Percentiles rank a stretch among this genome's conserved stretches.
phyloP scores from a whole-genome alignment of 1,139 yeast genomes.

The Scheffersomyces quercinus region DNA sequence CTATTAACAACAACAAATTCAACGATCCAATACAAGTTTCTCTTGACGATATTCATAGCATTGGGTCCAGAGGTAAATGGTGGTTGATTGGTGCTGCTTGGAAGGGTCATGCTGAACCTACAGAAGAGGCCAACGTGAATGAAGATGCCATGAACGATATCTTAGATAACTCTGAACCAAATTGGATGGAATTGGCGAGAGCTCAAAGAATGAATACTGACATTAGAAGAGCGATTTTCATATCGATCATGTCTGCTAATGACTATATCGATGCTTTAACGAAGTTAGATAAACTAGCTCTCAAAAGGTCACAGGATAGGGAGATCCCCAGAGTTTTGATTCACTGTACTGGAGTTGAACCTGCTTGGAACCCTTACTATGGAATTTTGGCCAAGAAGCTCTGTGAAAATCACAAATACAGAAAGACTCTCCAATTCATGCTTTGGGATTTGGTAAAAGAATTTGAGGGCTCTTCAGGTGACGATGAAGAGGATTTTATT shows the following conservation, averaged over 20 bases:
- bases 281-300: conserved; percentile 73
- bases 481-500: conserved; percentile 40
- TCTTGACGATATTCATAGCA: conserved; percentile 74
- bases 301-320: conserved; percentile 80
- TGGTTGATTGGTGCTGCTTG: conserved; percentile 99
- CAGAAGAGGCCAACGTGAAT: conserved; percentile 29
- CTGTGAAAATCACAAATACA: conserved; percentile 66
- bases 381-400: conserved; percentile 76
- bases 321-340: conserved; percentile 84
- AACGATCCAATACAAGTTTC: conserved; percentile 84
- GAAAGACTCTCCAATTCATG: conserved; percentile 84
- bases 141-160: conserved; percentile 50
- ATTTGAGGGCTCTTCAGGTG: conserved; percentile 46
- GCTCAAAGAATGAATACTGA: conserved; percentile 94
- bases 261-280: conserved; percentile 88
- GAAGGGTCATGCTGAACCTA: conserved; percentile 52
- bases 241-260: conserved; percentile 92
- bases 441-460: conserved; percentile 88
- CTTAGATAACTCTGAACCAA: conserved; percentile 71
- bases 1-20: conserved; percentile 43
- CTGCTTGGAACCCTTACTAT: conserved; percentile 87
- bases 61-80: conserved; percentile 90
- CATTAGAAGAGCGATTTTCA: conserved; percentile 87
- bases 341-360: conserved; percentile 85
- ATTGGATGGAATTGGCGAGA: conserved; percentile 86